Conservation (phyloP, 2,329 filamentous ascomycete species). For the Aspergillus sp. region DNA sequence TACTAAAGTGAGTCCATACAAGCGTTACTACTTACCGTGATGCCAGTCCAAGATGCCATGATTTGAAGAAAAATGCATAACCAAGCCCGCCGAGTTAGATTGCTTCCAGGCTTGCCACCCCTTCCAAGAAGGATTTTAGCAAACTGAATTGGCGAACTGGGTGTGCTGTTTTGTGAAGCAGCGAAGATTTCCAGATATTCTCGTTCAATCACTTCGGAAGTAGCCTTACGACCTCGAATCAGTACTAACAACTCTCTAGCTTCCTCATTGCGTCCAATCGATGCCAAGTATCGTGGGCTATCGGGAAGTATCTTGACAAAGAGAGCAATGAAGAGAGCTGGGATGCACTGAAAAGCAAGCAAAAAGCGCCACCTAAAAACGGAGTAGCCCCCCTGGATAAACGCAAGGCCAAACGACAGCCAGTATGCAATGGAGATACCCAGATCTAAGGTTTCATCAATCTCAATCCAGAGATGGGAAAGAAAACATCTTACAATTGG, state of each 20-base stretch:
- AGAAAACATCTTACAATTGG: constrained; percentile 41
- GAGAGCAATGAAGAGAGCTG: constrained; percentile 25
- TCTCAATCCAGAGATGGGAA: background rate
- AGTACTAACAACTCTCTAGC: constrained; percentile 49
- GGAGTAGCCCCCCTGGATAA: constrained; percentile 33
- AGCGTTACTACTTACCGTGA: constrained; percentile 38
- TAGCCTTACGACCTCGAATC: constrained; percentile 21
- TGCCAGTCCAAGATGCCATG: constrained; percentile 47
- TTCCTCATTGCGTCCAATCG: constrained; percentile 44
- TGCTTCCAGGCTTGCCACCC: constrained; percentile 29
- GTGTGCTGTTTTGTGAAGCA: constrained; percentile 29
- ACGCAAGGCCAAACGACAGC: constrained; percentile 38
- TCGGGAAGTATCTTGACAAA: constrained; percentile 35
- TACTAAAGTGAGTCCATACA: background rate
- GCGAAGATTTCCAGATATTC: constrained; percentile 39
- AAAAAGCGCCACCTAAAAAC: constrained; percentile 36
- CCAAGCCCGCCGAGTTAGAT: constrained; percentile 43
- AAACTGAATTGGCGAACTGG: constrained; percentile 40
- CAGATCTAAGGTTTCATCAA: constrained; percentile 33
- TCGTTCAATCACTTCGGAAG: constrained; percentile 29
- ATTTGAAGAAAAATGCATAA: constrained; percentile 48
- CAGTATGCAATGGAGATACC: constrained; percentile 46
- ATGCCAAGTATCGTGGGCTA: constrained; percentile 33
- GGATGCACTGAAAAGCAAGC: constrained; percentile 36
- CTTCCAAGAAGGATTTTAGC: constrained; percentile 37